phyloP scores from a whole-genome alignment of 805 yeast species.

The Clavispora santaluciae region DNA sequence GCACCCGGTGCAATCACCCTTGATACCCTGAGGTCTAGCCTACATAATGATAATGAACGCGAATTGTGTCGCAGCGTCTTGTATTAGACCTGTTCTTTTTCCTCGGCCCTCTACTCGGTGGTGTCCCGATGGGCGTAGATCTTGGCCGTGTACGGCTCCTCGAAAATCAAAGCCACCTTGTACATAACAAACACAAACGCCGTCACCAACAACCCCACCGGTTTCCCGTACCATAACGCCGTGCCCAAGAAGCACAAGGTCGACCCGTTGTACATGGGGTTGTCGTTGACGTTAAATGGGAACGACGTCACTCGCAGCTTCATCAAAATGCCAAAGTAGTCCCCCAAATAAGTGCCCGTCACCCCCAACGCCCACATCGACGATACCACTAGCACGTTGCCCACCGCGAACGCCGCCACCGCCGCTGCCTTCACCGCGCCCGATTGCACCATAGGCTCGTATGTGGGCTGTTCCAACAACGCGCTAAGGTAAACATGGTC shows the following conservation, averaged over 20 bases:
- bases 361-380: constrained; percentile 93
- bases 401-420: constrained; percentile 50
- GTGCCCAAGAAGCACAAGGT: constrained; percentile 86
- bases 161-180: constrained; percentile 75
- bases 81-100: too few relatives aligned
- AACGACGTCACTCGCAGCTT: constrained; percentile 82
- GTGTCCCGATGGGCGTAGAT: constrained; percentile 75
- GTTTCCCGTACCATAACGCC: constrained; percentile 82
- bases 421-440: constrained; percentile 47
- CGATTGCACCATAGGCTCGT: constrained; percentile 44
- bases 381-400: constrained; percentile 73
- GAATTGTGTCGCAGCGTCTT: too few relatives aligned
- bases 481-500: constrained; percentile 75
- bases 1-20: too few relatives aligned
- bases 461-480: constrained; percentile 63
- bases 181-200: constrained; percentile 77
- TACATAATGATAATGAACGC: too few relatives aligned
- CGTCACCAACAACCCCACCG: constrained; percentile 78
- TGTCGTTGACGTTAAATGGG: constrained; percentile 86
- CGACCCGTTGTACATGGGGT: constrained; percentile 97
- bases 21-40: too few relatives aligned
- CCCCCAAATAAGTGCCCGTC: constrained; percentile 96
- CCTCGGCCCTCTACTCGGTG: constrained; percentile 1
- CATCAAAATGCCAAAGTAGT: constrained; percentile 95
- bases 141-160: constrained; percentile 92